Percentiles rank a stretch among this genome's conserved stretches.
Conservation (phyloP, 1,139 yeast species). For the Sugiyamaella pinicola region DNA sequence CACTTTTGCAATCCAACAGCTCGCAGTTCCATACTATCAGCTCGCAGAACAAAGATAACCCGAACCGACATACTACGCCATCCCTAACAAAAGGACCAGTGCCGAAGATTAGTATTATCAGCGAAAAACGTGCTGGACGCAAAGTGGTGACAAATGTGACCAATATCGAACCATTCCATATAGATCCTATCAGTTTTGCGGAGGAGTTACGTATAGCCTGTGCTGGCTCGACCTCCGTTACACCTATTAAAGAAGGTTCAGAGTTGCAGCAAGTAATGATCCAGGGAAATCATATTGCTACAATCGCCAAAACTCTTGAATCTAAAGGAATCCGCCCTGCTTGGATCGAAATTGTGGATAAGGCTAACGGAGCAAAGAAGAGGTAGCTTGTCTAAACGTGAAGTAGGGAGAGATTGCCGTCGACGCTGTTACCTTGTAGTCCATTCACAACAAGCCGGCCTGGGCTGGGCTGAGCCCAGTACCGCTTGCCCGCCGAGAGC, state of each 20-base stretch:
- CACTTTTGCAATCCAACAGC: constrained; percentile 55
- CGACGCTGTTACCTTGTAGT: too few relatives aligned
- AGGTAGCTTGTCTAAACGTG: too few relatives aligned
- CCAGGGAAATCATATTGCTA: constrained; percentile 84
- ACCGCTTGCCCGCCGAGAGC: too few relatives aligned
- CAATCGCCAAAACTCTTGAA: constrained; percentile 59
- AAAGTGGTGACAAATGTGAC: constrained; percentile 74
- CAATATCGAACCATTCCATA: constrained; percentile 67
- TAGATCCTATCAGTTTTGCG: constrained; percentile 67
- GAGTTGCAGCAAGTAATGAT: constrained; percentile 70
- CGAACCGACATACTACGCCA: constrained; percentile 7
- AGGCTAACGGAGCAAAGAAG: constrained; percentile 39
- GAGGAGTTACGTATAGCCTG: constrained; percentile 74
- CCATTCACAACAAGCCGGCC: too few relatives aligned
- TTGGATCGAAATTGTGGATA: constrained; percentile 71
- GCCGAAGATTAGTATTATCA: constrained; percentile 66
- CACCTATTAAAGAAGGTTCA: constrained; percentile 47
- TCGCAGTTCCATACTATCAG: constrained; percentile 60
- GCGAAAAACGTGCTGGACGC: constrained; percentile 81
- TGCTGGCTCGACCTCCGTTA: constrained; percentile 83
- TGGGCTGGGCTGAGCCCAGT: too few relatives aligned
- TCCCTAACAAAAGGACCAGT: constrained; percentile 56
- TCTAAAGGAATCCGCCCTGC: constrained; percentile 65
- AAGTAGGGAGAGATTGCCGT: too few relatives aligned
- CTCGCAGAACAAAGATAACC: constrained; percentile 45